Base-by-base conservation (phyloP, 1,139 yeast species). In the Chernovozyma aurita region DNA sequence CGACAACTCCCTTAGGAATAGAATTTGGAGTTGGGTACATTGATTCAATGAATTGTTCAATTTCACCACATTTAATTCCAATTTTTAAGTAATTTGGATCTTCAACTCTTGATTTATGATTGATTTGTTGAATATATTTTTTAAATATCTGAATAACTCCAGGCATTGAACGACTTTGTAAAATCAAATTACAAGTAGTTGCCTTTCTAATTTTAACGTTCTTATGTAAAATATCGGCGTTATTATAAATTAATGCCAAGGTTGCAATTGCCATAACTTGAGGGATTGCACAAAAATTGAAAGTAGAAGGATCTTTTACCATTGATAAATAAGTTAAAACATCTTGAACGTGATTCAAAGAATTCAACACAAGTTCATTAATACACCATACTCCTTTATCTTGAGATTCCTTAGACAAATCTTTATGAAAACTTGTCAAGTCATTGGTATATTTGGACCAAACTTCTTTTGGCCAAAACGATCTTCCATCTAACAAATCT, bases 201-300 rank as follows among this genome's bases (percentile, higher is more conserved):
- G 97, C 97, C 62, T 86, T 85, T 63, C 97, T 78, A 55, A 94
- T 84, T 68, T 94, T 94, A 44, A 92, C 84, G 51, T 85, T 80
- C 28, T 62, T 59, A 35, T 79, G 75, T 52, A 92, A 76, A 3
- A 92, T 85, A 4, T 68, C 58, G 8, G 82, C 81, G 63, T 94
- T 94, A 57, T 85, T 82, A 69, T 85, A 90, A 29, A 92, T 85
- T 39, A 82, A 70, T 18, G 92, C 90, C 50, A 92, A 70, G 0
- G 97, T 87, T 7, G 97, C 97, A 56, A 92, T 83, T 29, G 97
- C 96, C 98, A 92, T 92, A 24, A 90, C 97, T 63, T 92, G 98
- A 15, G 98, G 98, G 54, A 92, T 92, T 14, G 97, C 90, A 65
- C 97, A 90, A 67, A 92, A 92, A 47, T 81, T 83, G 69, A 87